phyloP scores from a whole-genome alignment of 805 yeast genomes.

The Saccharomycopsis babjevae region DNA sequence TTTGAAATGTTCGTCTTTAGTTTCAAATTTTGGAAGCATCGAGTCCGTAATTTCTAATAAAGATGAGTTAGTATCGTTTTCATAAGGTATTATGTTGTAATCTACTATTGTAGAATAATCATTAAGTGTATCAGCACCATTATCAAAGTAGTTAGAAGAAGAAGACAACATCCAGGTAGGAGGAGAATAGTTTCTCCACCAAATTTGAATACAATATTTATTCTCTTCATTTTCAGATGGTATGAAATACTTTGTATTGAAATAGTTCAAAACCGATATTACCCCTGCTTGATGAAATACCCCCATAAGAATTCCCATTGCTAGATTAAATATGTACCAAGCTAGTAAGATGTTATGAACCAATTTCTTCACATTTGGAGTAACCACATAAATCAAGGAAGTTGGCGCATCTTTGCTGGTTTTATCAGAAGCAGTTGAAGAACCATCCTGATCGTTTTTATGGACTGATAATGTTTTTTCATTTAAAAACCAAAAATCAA shows the following conservation, averaged over 20 bases:
- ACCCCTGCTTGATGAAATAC: conserved; percentile 86
- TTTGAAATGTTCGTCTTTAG: conserved; percentile 4
- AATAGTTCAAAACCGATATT: conserved; percentile 46
- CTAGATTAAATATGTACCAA: conserved; percentile 59
- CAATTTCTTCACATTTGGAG: conserved; percentile 16
- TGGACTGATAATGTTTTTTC: conserved; percentile 5
- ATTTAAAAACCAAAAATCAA: conserved; percentile 18
- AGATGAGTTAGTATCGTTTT: conserved; percentile 19
- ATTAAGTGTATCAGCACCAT: conserved; percentile 16
- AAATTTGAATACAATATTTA: conserved; percentile 34
- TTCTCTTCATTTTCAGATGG: not conserved
- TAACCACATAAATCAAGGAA: conserved; percentile 3
- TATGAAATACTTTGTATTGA: conserved; percentile 20
- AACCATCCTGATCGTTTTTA: not conserved
- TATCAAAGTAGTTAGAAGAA: not conserved
- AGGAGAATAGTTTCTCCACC: conserved; percentile 95
- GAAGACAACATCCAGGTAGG: conserved; percentile 67
- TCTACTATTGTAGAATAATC: conserved; percentile 15
- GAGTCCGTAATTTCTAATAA: conserved; percentile 1
- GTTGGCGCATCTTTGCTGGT: conserved; percentile 3
- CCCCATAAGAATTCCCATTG: conserved; percentile 62
- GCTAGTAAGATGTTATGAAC: conserved; percentile 21
- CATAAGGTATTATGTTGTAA: conserved; percentile 13
- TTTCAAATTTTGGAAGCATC: conserved; percentile 16
- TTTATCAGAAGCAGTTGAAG: not conserved